Evolutionary conservation across 2,329 filamentous ascomycete genomes (phyloP).

Genomic region (Aspergillus aculeatinus): DNA sequence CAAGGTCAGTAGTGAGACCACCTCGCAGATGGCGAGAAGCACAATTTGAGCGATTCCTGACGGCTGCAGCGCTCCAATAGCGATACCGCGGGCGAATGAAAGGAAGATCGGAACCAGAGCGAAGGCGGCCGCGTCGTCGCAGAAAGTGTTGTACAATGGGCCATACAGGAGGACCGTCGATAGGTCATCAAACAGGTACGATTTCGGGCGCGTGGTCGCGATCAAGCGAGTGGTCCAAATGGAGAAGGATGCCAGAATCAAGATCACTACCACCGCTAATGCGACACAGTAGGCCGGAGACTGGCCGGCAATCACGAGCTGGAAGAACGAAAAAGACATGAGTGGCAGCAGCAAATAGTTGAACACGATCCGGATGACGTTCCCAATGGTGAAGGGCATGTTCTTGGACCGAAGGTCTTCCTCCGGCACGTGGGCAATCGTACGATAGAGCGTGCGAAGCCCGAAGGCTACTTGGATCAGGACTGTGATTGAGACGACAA

Average conservation of each 20-base stretch:
- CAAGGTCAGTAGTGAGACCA: constrained; percentile 81
- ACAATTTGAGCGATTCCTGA: constrained; percentile 93
- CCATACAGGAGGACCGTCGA: constrained; percentile 87
- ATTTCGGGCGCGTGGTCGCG: constrained; percentile 74
- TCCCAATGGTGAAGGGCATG: constrained; percentile 78
- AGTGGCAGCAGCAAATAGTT: constrained; percentile 90
- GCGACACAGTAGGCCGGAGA: constrained; percentile 72
- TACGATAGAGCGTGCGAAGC: constrained; percentile 72
- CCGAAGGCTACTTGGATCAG: constrained; percentile 76
- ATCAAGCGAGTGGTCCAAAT: constrained; percentile 80
- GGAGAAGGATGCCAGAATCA: constrained; percentile 70
- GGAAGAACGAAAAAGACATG: constrained; percentile 83
- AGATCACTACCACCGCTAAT: constrained; percentile 71
- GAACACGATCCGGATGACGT: constrained; percentile 80
- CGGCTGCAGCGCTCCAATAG: constrained; percentile 87
- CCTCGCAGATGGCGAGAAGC: constrained; percentile 88
- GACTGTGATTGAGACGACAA: constrained; percentile 66
- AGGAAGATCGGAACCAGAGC: constrained; percentile 82
- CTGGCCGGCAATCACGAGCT: constrained; percentile 71
- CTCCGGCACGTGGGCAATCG: constrained; percentile 68
- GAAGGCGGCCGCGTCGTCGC: constrained; percentile 86
- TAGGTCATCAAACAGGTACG: constrained; percentile 89
- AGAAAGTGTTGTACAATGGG: constrained; percentile 95
- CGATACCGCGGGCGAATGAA: constrained; percentile 81
- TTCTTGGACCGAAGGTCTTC: constrained; percentile 92